A percentile compares a stretch with the other conserved stretches of the same genome.
These are phyloP conservation scores for Pestalotiopsis sp. DNA, from an alignment of 2,329 filamentous ascomycete genomes.

Conservation along the genomic window DNA sequence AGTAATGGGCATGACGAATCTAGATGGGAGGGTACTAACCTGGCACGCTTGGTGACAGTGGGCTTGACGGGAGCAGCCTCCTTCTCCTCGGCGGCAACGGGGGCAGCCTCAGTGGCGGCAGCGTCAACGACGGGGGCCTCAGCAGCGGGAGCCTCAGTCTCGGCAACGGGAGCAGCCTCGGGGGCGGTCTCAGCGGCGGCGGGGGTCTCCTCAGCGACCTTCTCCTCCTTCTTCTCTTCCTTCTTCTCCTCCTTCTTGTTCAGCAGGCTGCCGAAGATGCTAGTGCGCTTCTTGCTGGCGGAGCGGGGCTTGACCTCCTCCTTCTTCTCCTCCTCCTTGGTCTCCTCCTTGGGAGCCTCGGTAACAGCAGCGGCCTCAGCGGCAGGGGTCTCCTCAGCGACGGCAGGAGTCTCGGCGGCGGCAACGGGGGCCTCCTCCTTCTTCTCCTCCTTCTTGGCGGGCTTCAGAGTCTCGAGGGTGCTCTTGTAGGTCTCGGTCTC, in stretches of 20 bases:
- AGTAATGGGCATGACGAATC: constrained; percentile 13
- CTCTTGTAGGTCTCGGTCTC: constrained; percentile 88
- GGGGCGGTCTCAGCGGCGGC: constrained; percentile 33
- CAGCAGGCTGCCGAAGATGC: constrained; percentile 62
- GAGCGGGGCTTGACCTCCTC: constrained; percentile 66
- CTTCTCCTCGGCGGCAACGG: constrained; percentile 39
- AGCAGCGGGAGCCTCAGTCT: constrained; percentile 35
- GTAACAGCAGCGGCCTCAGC: constrained; percentile 21
- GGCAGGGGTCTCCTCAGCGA: constrained; percentile 36
- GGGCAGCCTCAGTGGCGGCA: constrained; percentile 20
- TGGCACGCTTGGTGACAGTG: constrained; percentile 56
- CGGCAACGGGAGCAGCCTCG: constrained; percentile 30
- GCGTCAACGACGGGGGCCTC: constrained; percentile 39
- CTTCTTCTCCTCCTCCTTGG: constrained; percentile 46
- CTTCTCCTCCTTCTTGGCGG: constrained; percentile 45
- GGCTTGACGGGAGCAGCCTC: constrained; percentile 48
- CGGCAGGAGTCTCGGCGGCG: constrained; percentile 40
- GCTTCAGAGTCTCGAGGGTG: constrained; percentile 72
- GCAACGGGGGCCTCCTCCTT: constrained; percentile 38
- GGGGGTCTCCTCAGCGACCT: constrained; percentile 39
- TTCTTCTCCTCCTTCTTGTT: constrained; percentile 59
- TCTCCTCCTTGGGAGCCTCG: constrained; percentile 27
- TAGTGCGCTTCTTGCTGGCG: constrained; percentile 66
- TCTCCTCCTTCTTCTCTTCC: constrained; percentile 46
- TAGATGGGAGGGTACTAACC: constrained; percentile 40